phyloP scores from a whole-genome alignment of 371 early-diverging fungal genomes.

The Nematocida ausubeli region DNA sequence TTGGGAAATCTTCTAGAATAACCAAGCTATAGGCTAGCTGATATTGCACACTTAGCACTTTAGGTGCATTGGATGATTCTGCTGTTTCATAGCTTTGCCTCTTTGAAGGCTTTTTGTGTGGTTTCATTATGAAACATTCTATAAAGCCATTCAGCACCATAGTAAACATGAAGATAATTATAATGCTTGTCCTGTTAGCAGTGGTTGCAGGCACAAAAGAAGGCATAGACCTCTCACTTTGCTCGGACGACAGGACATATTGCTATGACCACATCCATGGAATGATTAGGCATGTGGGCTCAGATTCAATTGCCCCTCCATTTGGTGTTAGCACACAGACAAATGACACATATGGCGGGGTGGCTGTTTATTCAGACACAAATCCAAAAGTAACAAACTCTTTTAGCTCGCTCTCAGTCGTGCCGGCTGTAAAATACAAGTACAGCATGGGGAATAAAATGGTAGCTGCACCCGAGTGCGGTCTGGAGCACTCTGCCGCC shows the following conservation, averaged over 20 bases:
- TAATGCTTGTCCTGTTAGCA: background rate
- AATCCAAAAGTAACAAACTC: background rate
- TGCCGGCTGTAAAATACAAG: background rate
- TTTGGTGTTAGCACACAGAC: background rate
- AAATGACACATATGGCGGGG: background rate
- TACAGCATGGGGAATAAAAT: background rate
- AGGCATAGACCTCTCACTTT: conserved; percentile 13
- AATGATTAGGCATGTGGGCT: conserved; percentile 22
- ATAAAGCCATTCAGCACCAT: background rate
- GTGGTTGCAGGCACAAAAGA: background rate
- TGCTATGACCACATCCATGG: conserved; percentile 30
- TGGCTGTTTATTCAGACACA: too few species aligned
- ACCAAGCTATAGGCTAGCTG: too few species aligned
- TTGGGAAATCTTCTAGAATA: too few species aligned
- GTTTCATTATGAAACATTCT: conserved; percentile 28
- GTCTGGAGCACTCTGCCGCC: background rate
- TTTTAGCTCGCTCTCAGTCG: background rate
- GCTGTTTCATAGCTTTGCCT: background rate
- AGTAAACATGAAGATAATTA: conserved; percentile 9
- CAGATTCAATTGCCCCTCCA: background rate
- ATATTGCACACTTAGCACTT: too few species aligned
- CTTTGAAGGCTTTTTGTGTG: background rate
- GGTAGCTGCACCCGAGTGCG: background rate
- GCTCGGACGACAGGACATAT: conserved; percentile 37
- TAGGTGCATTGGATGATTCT: too few species aligned